These are phyloP conservation scores for Solanum raphanifolium DNA, from an alignment of 257 asterid genomes.

Conservation along the genomic window DNA sequence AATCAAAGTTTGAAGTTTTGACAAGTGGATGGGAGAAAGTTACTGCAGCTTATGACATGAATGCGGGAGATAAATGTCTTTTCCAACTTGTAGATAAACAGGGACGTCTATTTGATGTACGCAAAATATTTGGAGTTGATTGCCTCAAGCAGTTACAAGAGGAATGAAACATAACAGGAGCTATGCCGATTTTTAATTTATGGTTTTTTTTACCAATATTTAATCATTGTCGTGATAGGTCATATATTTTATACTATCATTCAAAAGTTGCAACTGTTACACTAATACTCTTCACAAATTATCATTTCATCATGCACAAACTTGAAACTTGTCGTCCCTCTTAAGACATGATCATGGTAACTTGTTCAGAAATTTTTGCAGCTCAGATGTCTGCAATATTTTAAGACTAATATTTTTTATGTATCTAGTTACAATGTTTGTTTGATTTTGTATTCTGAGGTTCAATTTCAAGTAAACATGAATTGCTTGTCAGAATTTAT, in stretches of 20 bases:
- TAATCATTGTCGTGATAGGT: not conserved
- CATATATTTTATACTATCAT: not conserved
- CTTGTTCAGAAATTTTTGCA: too few relatives aligned
- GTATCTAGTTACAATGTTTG: too few relatives aligned
- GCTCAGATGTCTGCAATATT: too few relatives aligned
- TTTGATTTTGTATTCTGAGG: too few relatives aligned
- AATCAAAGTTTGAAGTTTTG: not conserved
- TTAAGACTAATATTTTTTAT: too few relatives aligned
- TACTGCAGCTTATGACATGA: not conserved
- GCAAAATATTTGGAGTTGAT: not conserved
- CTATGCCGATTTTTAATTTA: not conserved
- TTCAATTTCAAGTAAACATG: too few relatives aligned
- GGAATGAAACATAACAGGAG: not conserved
- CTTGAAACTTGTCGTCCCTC: too few relatives aligned
- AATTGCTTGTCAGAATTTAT: too few relatives aligned
- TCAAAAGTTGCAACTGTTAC: not conserved
- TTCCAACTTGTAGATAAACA: not conserved
- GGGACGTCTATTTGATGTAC: not conserved
- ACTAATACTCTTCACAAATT: not conserved
- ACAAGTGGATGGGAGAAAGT: not conserved
- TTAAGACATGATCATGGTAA: too few relatives aligned
- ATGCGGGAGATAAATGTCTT: conserved; percentile 3
- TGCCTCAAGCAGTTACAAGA: not conserved
- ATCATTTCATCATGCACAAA: not conserved
- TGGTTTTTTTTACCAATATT: not conserved